Conservation (phyloP, 169 alveolate species). For the Plasmodium gonderi region DNA sequence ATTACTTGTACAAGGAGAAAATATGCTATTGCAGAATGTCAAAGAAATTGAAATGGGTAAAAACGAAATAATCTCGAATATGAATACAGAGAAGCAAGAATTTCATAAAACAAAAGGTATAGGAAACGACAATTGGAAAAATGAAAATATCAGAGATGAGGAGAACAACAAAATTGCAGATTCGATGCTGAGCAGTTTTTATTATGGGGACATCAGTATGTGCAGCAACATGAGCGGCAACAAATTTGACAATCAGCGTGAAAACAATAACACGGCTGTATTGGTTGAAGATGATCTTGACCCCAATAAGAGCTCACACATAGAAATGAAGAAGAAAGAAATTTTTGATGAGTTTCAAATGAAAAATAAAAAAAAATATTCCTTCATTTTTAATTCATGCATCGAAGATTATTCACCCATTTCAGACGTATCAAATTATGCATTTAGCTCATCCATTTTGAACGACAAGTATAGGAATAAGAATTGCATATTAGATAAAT, state of each 20-base stretch:
- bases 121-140: neutral
- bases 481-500: neutral
- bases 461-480: neutral
- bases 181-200: neutral
- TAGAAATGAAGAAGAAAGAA: neutral
- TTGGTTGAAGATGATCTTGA: neutral
- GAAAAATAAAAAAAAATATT: conserved; percentile 34
- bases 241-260: neutral
- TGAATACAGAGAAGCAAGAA: neutral
- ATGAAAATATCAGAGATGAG: neutral
- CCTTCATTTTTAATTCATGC: conserved; percentile 23
- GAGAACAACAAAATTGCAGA: neutral
- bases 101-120: neutral
- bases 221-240: neutral
- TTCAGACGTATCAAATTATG: neutral
- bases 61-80: neutral
- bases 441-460: neutral
- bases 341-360: conserved; percentile 45
- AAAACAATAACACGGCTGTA: neutral
- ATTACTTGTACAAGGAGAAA: neutral
- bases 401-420: neutral
- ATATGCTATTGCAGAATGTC: neutral
- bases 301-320: neutral
- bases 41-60: neutral
- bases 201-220: neutral